phyloP scores from a whole-genome alignment of 305 asterid species.

The Rubia balearica region DNA sequence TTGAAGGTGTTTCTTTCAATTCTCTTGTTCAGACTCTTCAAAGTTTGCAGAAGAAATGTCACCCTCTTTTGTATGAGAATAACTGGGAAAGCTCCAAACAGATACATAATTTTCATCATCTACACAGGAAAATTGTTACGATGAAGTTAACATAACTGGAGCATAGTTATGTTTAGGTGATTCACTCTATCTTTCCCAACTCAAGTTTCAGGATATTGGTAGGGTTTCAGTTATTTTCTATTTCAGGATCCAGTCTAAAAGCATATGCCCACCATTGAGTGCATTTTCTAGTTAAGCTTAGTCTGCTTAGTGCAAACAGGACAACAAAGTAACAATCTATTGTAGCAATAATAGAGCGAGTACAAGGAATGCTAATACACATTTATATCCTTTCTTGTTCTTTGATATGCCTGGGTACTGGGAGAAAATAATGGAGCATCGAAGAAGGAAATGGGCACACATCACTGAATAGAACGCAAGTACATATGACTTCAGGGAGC shows the following conservation, averaged over 20 bases:
- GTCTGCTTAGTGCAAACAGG: not conserved
- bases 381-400: not conserved
- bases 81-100: conserved; percentile 53
- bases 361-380: not conserved
- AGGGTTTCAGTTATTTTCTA: not conserved
- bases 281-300: not conserved
- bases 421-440: not conserved
- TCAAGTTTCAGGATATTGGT: not conserved
- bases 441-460: not conserved
- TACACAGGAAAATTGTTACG: conserved; percentile 21
- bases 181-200: not conserved
- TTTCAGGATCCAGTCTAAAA: not conserved
- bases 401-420: not conserved
- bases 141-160: not conserved
- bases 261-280: not conserved
- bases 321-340: not conserved
- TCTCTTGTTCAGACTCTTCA: conserved; percentile 16
- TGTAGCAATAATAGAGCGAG: not conserved
- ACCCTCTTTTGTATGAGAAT: conserved; percentile 37
- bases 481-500: not conserved
- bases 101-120: conserved; percentile 84
- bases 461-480: not conserved
- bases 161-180: not conserved
- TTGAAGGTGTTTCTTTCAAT: conserved; percentile 7
- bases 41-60: conserved; percentile 24